Percentiles rank a stretch among this genome's conserved stretches.
Conservation (phyloP, 306 rosid species). For the Glycyrrhiza uralensis region DNA sequence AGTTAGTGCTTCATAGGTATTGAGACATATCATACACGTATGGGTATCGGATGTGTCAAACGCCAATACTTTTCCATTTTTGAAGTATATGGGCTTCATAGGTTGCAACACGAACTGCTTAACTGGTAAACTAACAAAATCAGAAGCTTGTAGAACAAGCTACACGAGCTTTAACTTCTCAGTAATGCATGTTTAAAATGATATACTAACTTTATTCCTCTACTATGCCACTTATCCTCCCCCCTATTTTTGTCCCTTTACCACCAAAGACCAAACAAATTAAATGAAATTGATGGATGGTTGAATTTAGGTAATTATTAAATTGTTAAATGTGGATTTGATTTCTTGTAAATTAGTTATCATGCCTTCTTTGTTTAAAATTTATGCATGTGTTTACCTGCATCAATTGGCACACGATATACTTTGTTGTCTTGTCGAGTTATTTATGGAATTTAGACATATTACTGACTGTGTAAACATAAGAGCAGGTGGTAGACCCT, state of each 20-base stretch:
- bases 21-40: no score
- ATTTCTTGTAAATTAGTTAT: slow-evolving; percentile 9
- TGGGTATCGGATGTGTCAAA: no score
- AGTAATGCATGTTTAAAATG: no score
- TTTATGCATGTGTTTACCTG: slow-evolving; percentile 4
- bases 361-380: background rate
- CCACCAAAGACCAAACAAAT: background rate
- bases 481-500: slow-evolving; percentile 71
- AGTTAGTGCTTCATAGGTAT: no score
- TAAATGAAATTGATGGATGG: background rate
- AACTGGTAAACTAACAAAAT: no score
- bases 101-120: no score
- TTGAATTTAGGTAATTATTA: background rate
- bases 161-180: no score
- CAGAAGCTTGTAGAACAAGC: no score
- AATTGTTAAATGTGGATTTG: background rate
- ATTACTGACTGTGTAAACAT: slow-evolving; percentile 24
- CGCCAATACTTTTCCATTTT: no score
- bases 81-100: no score
- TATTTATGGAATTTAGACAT: slow-evolving; percentile 23
- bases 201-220: background rate
- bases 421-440: background rate
- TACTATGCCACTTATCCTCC: background rate
- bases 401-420: slow-evolving; percentile 1
- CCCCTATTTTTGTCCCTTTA: background rate